Evolutionary conservation across 371 early-diverging fungal genomes (phyloP).

Genomic region (Lichtheimia hyalospora): DNA sequence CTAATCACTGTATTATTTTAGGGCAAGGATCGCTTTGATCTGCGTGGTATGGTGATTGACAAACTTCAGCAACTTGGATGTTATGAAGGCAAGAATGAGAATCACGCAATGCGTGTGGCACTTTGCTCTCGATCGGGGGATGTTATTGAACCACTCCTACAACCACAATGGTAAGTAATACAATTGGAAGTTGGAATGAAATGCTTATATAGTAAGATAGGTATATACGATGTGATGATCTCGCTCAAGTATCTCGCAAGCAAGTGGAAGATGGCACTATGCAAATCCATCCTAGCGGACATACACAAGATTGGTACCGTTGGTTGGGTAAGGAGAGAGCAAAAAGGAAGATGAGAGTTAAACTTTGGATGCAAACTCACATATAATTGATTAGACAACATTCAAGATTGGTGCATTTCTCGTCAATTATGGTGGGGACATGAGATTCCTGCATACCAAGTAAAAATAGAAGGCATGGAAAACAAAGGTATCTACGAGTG

Average conservation of each 20-base stretch:
- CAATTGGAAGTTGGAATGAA: background rate
- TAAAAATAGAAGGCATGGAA: conserved; percentile 48
- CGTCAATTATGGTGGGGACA: conserved; percentile 99
- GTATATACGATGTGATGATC: conserved; percentile 85
- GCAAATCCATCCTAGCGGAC: conserved; percentile 78
- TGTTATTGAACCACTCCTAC: conserved; percentile 95
- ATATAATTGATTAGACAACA: conserved; percentile 57
- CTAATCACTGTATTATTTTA: conserved; percentile 7
- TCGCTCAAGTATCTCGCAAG: conserved; percentile 75
- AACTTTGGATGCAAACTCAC: conserved; percentile 5
- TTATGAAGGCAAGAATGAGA: conserved; percentile 74
- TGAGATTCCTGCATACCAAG: conserved; percentile 95
- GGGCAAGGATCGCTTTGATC: conserved; percentile 85
- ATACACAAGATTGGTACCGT: conserved; percentile 86
- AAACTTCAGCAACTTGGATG: conserved; percentile 61
- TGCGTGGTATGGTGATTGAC: conserved; percentile 70
- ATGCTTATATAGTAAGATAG: conserved; percentile 18
- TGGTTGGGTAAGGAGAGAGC: conserved; percentile 81
- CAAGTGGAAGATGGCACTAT: conserved; percentile 76
- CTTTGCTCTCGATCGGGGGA: conserved; percentile 92
- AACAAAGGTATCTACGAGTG: background rate
- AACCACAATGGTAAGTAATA: conserved; percentile 94
- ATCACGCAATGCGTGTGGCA: conserved; percentile 89
- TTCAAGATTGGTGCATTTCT: conserved; percentile 99
- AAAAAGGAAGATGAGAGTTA: background rate